phyloP scores from a whole-genome alignment of 2,329 filamentous ascomycete species.

The Aspergillus aculeatinus region DNA sequence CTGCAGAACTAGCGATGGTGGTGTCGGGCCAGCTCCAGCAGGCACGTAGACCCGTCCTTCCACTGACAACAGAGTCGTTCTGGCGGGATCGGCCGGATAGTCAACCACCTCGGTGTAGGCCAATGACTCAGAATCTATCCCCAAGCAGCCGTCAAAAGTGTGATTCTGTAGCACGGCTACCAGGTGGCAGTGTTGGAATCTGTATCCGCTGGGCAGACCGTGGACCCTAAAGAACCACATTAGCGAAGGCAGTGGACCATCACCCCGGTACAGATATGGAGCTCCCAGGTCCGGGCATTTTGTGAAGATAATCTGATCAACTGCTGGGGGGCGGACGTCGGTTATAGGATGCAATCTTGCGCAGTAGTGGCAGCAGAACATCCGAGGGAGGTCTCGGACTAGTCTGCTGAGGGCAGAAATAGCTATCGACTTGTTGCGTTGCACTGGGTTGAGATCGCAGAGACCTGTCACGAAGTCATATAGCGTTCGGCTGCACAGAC shows the following conservation, averaged over 20 bases:
- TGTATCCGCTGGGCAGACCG: no score
- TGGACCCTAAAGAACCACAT: no score
- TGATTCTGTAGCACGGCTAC: no score
- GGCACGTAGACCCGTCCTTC: slow-evolving; percentile 1
- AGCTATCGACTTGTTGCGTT: not conserved
- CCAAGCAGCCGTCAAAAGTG: not conserved
- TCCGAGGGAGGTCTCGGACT: not conserved
- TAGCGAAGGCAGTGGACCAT: no score
- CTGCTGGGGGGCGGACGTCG: not conserved
- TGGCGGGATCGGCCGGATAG: not conserved
- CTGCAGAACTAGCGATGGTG: not conserved
- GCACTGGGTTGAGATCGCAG: not conserved
- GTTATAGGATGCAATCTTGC: not conserved
- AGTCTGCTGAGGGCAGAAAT: not conserved
- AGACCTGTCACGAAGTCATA: not conserved
- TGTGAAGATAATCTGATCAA: no score
- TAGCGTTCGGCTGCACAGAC: no score
- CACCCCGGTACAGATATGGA: no score
- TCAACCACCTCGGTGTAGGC: slow-evolving; percentile 3
- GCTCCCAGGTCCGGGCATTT: no score
- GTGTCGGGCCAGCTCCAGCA: not conserved
- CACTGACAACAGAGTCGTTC: not conserved
- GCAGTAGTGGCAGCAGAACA: slow-evolving; percentile 1
- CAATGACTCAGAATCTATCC: not conserved
- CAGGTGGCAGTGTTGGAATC: no score